Evolutionary conservation across 2,329 filamentous ascomycete species (phyloP).

Genomic region (Colletotrichum musae): DNA sequence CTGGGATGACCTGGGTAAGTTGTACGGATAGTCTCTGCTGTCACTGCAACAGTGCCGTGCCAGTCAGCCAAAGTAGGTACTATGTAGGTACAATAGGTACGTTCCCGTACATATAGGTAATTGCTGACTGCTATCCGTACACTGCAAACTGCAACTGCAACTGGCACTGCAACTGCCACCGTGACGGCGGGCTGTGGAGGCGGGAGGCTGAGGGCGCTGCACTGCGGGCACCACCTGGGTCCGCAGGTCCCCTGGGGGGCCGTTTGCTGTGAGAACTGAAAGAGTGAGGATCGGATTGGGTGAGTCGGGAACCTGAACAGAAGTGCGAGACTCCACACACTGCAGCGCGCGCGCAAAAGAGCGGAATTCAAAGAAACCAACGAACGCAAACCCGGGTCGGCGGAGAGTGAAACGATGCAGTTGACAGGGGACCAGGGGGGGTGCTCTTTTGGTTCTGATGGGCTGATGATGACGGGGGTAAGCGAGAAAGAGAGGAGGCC

Average conservation of each 20-base stretch:
- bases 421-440: conserved; percentile 24
- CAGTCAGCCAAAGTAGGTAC: too few relatives aligned
- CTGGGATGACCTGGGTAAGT: too few relatives aligned
- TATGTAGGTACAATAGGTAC: too few relatives aligned
- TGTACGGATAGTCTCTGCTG: too few relatives aligned
- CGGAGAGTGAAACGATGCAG: conserved; percentile 34
- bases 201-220: conserved; percentile 26
- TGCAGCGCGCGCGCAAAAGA: not conserved
- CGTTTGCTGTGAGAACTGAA: too few relatives aligned
- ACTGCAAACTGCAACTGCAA: not conserved
- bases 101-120: too few relatives aligned
- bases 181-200: conserved; percentile 25
- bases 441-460: conserved; percentile 34
- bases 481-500: conserved; percentile 30
- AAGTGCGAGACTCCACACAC: not conserved
- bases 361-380: conserved; percentile 22
- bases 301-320: not conserved
- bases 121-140: too few relatives aligned
- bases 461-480: conserved; percentile 36
- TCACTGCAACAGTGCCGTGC: too few relatives aligned
- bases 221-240: not conserved
- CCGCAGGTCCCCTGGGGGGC: too few relatives aligned
- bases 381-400: conserved; percentile 16
- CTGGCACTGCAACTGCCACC: conserved; percentile 16
- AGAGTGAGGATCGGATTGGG: conserved; percentile 1